Evolutionary conservation across 345 rosid species (phyloP).

Genomic region (Jatropha curcas): DNA sequence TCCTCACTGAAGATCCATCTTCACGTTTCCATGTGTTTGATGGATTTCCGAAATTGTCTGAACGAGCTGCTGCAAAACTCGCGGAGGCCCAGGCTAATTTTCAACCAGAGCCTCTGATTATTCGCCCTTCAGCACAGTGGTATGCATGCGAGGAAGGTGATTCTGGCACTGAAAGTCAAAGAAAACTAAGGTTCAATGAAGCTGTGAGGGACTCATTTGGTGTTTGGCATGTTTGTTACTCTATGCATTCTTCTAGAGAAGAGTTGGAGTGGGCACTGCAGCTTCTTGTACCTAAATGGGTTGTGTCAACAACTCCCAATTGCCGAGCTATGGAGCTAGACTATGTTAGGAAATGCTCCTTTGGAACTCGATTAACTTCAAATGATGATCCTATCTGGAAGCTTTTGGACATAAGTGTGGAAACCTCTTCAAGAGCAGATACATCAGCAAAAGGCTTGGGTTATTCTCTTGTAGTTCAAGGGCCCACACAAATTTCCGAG

Average conservation of each 20-base stretch:
- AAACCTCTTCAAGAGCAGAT: constrained; percentile 34
- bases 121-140: constrained; percentile 88
- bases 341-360: constrained; percentile 64
- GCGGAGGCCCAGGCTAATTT: constrained; percentile 62
- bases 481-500: constrained; percentile 24
- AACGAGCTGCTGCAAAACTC: constrained; percentile 62
- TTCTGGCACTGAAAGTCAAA: constrained; percentile 32
- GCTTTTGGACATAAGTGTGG: constrained; percentile 60
- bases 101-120: constrained; percentile 69
- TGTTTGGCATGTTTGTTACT: constrained; percentile 88
- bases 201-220: constrained; percentile 76
- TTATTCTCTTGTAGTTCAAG: constrained; percentile 36
- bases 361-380: constrained; percentile 39
- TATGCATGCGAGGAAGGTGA: constrained; percentile 64
- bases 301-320: constrained; percentile 74
- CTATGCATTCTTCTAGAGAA: constrained; percentile 82
- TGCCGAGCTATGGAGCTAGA: constrained; percentile 75
- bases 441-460: constrained; percentile 21
- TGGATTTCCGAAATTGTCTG: constrained; percentile 70
- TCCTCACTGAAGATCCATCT: constrained; percentile 64
- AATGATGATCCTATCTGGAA: constrained; percentile 76
- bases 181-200: constrained; percentile 56
- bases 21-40: constrained; percentile 68
- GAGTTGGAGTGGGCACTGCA: constrained; percentile 75
- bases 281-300: constrained; percentile 74